phyloP scores from a whole-genome alignment of 257 asterid species.

The Fraxinus americana region DNA sequence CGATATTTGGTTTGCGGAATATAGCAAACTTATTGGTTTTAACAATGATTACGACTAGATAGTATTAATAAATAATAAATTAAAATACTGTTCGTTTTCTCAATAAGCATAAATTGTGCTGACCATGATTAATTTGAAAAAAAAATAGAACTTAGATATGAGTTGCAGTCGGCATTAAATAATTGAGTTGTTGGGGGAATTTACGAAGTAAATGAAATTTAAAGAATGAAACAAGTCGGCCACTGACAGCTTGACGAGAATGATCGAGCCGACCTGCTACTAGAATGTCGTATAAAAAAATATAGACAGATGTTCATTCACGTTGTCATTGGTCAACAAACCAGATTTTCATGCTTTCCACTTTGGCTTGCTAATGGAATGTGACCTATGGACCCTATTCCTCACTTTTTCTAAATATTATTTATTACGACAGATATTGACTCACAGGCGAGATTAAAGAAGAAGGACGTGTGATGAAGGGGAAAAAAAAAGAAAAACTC shows the following conservation, averaged over 20 bases:
- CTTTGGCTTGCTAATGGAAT: constrained; percentile 30
- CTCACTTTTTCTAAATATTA: not conserved
- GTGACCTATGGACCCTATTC: not conserved
- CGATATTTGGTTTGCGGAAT: not conserved
- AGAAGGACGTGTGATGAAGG: no score
- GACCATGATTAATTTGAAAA: constrained; percentile 18
- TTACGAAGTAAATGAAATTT: not conserved
- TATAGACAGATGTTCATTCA: not conserved
- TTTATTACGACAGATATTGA: no score
- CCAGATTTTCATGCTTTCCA: constrained; percentile 38
- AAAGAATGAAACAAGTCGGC: constrained; percentile 26
- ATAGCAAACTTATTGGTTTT: not conserved
- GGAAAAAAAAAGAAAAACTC: not conserved
- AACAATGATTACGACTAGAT: no score
- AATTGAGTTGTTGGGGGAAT: not conserved
- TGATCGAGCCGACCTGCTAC: constrained; percentile 31
- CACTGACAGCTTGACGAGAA: constrained; percentile 29
- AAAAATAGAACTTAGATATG: not conserved
- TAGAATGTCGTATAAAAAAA: constrained; percentile 8
- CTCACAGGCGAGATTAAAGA: not conserved
- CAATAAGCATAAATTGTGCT: constrained; percentile 12
- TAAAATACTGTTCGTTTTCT: no score
- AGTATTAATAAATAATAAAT: no score
- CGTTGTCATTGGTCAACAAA: constrained; percentile 16
- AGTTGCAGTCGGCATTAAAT: constrained; percentile 15